Percentiles rank a stretch among this genome's conserved stretches.
These are phyloP conservation scores for Suillus brevipes DNA, from an alignment of 768 basidiomycete genomes.

Conservation along the genomic window DNA sequence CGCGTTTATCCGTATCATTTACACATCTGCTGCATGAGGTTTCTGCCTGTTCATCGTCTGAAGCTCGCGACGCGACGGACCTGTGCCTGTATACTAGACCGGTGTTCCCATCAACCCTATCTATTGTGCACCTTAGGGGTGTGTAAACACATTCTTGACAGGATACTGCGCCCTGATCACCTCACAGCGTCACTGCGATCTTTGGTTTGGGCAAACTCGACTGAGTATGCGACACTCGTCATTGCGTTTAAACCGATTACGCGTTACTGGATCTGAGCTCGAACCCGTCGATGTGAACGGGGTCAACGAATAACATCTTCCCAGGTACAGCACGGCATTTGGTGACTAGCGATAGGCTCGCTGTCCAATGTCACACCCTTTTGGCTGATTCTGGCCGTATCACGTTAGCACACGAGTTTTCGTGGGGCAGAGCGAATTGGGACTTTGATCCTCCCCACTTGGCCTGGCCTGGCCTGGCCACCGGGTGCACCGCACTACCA, in stretches of 20 bases:
- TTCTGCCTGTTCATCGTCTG: slow-evolving; percentile 4
- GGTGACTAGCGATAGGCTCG: not conserved
- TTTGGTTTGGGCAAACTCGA: not conserved
- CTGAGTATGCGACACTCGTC: not conserved
- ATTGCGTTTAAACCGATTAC: not conserved
- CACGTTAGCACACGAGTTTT: not conserved
- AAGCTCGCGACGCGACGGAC: not conserved
- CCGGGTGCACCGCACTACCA: not conserved
- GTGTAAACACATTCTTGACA: not conserved
- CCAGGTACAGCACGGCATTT: not conserved
- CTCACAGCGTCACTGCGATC: not conserved
- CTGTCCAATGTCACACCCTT: not conserved
- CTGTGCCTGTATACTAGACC: not conserved
- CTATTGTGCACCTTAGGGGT: not conserved
- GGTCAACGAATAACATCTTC: not conserved
- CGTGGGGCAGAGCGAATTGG: not conserved
- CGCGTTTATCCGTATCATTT: not conserved
- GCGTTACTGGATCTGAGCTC: not conserved
- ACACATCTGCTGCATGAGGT: slow-evolving; percentile 1
- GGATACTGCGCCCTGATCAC: not conserved
- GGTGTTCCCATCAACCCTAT: not conserved
- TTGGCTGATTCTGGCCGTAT: not conserved
- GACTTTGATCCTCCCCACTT: not conserved
- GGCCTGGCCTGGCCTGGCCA: not conserved
- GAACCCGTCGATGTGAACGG: not conserved